Base-by-base conservation (phyloP, 257 asterid species). In the Paulownia fortunei region DNA sequence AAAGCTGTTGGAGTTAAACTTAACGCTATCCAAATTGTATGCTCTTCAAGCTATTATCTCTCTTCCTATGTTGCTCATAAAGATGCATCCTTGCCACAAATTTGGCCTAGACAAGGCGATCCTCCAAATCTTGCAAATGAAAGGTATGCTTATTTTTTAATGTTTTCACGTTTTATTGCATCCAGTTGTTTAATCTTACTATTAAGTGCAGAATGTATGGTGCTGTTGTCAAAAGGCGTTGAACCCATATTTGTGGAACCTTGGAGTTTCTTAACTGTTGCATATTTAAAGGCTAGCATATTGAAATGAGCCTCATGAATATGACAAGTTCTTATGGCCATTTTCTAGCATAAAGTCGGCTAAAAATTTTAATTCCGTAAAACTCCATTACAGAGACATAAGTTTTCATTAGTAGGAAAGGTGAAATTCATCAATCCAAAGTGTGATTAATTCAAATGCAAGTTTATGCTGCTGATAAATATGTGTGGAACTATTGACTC, bases 31-130 rank as follows among this genome's bases (percentile, higher is more conserved):
- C 98, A 94, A 78, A 82, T 94, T 55, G 98, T 94, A 8, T 94
- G 98, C 82, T 88, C 95, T 26, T 89, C 97, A 12, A 92, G 92
- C 87, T 94, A 92, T 83, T 94, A 79, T 80, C 5, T 89, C 10
- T 84, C 94, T 52, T 82, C 90, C 5, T 94, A 90, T 80, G 92
- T 90, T 81, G 88, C 98, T 76, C 97, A 94, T 63, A 94, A 94
- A 84, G 97, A 94, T 85, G 97, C 93, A 64, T 92, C 92, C 27
- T 83, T 94, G 82, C 98, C 97, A 1, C 98, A 94, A 83, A 90
- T 94, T 79, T 94, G 98, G 98, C 98, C 98, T 16, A 83, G 98
- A 66, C 81, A 59, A 68, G 92, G 85, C 2, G 72, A 86, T 73
- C 83, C 86, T 24, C 92, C 87, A 46, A 79, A 85, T 82, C 89